These are phyloP conservation scores for Lachancea cidri DNA, from an alignment of 805 yeast genomes.

Conservation along the genomic window DNA sequence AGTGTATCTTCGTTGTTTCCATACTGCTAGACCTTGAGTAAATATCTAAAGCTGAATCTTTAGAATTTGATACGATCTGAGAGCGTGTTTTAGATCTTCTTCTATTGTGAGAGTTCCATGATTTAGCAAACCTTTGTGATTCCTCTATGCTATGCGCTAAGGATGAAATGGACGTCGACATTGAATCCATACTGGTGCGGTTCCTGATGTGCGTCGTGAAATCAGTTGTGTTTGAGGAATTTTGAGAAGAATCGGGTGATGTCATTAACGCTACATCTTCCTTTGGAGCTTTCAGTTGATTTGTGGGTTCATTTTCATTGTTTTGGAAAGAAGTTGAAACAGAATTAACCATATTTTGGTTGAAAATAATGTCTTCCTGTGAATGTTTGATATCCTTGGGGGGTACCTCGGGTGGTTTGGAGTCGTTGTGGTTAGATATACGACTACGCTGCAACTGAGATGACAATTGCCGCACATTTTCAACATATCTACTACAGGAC, in stretches of 20 bases:
- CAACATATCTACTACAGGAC: conserved; percentile 4
- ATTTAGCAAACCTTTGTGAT: conserved; percentile 31
- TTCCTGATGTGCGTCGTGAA: conserved; percentile 26
- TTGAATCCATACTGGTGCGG: conserved; percentile 28
- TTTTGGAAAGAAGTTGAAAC: background rate
- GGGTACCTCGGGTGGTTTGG: background rate
- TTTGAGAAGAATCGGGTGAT: conserved; percentile 22
- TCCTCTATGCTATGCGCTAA: conserved; percentile 31
- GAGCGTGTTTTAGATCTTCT: conserved; percentile 21
- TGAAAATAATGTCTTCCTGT: background rate
- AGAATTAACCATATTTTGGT: background rate
- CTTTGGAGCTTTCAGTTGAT: background rate
- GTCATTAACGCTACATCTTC: conserved; percentile 3
- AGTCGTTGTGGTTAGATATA: conserved; percentile 1
- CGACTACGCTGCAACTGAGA: conserved; percentile 17
- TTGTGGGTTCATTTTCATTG: background rate
- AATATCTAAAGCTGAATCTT: background rate
- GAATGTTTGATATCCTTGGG: background rate
- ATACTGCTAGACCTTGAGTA: conserved; percentile 6
- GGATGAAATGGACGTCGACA: conserved; percentile 32
- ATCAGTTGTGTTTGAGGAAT: conserved; percentile 32
- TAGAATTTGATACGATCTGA: conserved; percentile 2
- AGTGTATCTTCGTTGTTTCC: conserved; percentile 7
- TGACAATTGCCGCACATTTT: conserved; percentile 26
- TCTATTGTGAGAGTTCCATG: conserved; percentile 33